These are phyloP conservation scores for Daldinia decipiens DNA, from an alignment of 495 filamentous ascomycete species.

Conservation along the genomic window DNA sequence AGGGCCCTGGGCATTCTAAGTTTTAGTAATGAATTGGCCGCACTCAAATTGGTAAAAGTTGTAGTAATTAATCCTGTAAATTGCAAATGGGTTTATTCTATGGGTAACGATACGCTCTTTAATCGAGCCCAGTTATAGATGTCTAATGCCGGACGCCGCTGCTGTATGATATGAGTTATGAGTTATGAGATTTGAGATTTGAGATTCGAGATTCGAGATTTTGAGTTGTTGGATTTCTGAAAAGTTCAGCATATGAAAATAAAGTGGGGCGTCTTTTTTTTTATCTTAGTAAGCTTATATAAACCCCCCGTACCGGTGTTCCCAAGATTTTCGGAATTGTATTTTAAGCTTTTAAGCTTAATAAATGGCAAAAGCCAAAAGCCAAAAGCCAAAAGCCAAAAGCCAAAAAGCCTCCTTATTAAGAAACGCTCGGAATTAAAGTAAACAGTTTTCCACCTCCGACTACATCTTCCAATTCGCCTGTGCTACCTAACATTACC, in stretches of 20 bases:
- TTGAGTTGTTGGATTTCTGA: neutral
- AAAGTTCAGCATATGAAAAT: constrained; percentile 12
- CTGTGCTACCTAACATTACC: no score
- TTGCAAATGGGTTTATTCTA: neutral
- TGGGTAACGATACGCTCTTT: neutral
- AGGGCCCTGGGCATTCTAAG: constrained; percentile 39
- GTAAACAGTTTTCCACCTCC: no score
- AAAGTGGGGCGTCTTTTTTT: constrained; percentile 19
- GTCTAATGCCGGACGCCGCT: neutral
- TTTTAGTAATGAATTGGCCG: neutral
- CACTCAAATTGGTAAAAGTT: neutral
- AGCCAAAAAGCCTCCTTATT: no score
- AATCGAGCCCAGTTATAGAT: neutral
- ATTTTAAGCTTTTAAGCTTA: no score
- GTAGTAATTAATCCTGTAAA: neutral
- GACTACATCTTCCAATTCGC: no score
- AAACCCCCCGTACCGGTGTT: no score
- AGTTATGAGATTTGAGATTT: neutral
- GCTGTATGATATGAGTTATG: neutral
- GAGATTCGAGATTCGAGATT: no score
- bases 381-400: no score
- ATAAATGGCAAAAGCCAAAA: no score
- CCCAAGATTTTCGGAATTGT: no score
- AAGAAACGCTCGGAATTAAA: no score
- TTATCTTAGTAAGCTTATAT: no score